Evolutionary conservation across 2,329 filamentous ascomycete genomes (phyloP), one percentile per base, ranked within the genome.

Genomic region (Lachnellula hyalina): DNA sequence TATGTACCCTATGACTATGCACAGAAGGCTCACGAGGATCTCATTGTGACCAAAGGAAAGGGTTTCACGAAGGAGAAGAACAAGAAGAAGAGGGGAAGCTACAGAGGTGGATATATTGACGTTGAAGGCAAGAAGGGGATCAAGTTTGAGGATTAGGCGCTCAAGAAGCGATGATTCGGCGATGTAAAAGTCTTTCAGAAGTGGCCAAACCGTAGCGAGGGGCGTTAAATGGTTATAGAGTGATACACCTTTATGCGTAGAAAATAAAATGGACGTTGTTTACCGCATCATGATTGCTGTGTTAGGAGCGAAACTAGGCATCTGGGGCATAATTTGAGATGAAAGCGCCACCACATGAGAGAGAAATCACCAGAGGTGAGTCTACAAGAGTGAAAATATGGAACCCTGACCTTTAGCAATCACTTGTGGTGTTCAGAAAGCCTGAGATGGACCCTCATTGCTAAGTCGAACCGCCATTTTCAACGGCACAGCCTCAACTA

Each of bases 1-100:
- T 97, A 93, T 70, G 79, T 90, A 11, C 79, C 85, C 21, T 90
- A 96, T 70, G 86, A 88, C 60, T 99, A 97, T 74, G 93, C 92
- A 23, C 87, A 94, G 65, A 85, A 85, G 64, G 95, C 95, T 8
- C 89, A 92, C 68, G 82, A 90, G 63, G 92, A 96, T 69, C 76
- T 99, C 60, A 89, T 91, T 48, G 82, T 96, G 40, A 97, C 93
- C 34, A 90, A 87, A 71, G 94, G 94, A 67, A 97, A 96, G 76
- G 91, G 90, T 4, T 99, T 99, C 75, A 97, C 93, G 57, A 99
- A 99, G 79, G 94, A 97, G 78, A 99, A 99, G 85, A 99, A 99
- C 76, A 99, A 99, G 80, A 94, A 91, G 81, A 92, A 91, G 80
- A 81, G 85, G 65, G 94, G 94, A 49, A 90, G 87, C 62, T 99